Conservation (phyloP, 805 yeast species). For the Lachancea sp. region DNA sequence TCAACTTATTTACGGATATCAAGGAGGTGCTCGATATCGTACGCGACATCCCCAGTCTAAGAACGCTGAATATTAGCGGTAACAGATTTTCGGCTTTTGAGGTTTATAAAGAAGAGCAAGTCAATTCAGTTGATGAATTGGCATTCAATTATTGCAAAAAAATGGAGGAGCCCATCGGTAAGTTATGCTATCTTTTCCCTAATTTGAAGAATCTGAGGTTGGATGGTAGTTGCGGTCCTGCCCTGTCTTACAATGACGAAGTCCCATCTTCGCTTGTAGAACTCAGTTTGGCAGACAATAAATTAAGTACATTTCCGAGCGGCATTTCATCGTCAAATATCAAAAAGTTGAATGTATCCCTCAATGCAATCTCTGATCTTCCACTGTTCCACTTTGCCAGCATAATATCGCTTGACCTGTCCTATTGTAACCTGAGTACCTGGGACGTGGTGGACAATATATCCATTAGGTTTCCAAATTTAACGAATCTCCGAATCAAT, state of each 20-base stretch:
- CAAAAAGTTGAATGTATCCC: neutral
- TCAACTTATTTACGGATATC: conserved; percentile 46
- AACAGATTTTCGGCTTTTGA: conserved; percentile 35
- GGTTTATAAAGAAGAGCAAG: neutral
- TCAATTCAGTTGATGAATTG: conserved; percentile 15
- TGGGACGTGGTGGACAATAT: conserved; percentile 3
- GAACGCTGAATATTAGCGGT: conserved; percentile 47
- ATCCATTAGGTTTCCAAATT: conserved; percentile 33
- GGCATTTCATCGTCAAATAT: neutral
- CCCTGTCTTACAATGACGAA: neutral
- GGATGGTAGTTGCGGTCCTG: conserved; percentile 21
- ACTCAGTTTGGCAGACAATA: conserved; percentile 21
- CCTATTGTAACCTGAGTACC: neutral
- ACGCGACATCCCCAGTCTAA: conserved; percentile 34
- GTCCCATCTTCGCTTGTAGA: conserved; percentile 14
- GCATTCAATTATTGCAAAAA: conserved; percentile 24
- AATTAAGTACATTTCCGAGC: conserved; percentile 8
- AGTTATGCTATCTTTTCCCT: conserved; percentile 33
- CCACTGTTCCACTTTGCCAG: neutral
- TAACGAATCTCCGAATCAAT: conserved; percentile 43
- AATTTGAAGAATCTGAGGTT: conserved; percentile 27
- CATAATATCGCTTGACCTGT: conserved; percentile 1
- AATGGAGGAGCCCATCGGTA: neutral
- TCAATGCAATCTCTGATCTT: neutral
- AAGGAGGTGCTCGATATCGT: conserved; percentile 36